Evolutionary conservation across 2,329 filamentous ascomycete genomes (phyloP), one percentile per base, ranked within the genome.

Genomic region (Claviceps cyperi): DNA sequence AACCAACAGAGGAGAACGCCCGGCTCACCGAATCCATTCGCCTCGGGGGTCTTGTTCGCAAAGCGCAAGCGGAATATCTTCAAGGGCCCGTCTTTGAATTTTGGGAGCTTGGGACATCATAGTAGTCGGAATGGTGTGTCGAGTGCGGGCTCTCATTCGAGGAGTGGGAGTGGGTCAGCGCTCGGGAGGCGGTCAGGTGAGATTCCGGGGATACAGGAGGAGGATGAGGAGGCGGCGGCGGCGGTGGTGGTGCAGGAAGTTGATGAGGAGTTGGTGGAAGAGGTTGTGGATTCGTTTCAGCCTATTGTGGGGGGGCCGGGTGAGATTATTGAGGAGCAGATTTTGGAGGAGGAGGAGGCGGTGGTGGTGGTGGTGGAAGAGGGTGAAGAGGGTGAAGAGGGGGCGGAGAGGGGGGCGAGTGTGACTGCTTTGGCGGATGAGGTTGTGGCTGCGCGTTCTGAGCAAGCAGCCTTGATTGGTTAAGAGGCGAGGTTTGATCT

Each of bases 41-140:
- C 70, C 2, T 74, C 75, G 0, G 80, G 81, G 3, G 75, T 92
- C 0, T 71, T 88, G 43, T 94, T 92, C 60, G 86, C 87, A 1
- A 88, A 88, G 62, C 71, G 86, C 51, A 94, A 91, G 68, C 77
- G 84, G 51, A 87, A 80, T 50, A 65, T 90, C 2, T 92, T 94
- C 70, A 91, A 91, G 62, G 87, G 87, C 0, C 87, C 87, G 0
- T 81, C 80, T 65, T 68, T 84, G 32, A 76, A 77, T 55, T 70
- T 81, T 45, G 72, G 71, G 49, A 68, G 60, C 55, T 60, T 43
- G 59, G 65, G 28, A 57, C 63, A 46, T 57, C 66, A 40, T 50
- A 17, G 64, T 62, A 13, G 66, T 59, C 67, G 75, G 50, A 74
- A 66, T 24, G 43, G 66, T 24, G 43, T n/a, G 53, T 52, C 15